Evolutionary conservation across 164 flowering plant species (phyloP).

Genomic region (Dillenia turbinata): DNA sequence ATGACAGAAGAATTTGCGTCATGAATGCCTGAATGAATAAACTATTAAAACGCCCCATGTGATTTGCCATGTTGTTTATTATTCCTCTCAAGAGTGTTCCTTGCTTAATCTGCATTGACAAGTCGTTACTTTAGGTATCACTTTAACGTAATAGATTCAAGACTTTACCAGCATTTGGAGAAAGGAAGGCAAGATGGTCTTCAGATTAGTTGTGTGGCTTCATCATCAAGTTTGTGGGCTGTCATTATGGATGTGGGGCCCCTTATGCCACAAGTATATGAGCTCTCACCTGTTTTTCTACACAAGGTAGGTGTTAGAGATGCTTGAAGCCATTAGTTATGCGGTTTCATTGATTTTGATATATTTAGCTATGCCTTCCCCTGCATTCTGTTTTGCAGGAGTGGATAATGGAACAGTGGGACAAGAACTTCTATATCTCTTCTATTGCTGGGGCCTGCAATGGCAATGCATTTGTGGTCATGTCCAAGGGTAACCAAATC

Average conservation of each 20-base stretch:
- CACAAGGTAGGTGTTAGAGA: constrained; percentile 32
- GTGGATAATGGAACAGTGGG: constrained; percentile 64
- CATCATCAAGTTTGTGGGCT: constrained; percentile 49
- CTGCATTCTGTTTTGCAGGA: constrained; percentile 26
- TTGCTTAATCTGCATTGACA: no score
- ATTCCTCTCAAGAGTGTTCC: no score
- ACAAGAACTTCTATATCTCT: constrained; percentile 50
- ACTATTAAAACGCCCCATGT: no score
- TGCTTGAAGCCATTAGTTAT: constrained; percentile 1
- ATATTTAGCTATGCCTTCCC: not conserved
- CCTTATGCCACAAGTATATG: constrained; percentile 48
- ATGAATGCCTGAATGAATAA: no score
- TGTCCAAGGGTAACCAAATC: constrained; percentile 48
- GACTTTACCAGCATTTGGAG: constrained; percentile 45
- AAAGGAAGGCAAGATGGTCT: constrained; percentile 56
- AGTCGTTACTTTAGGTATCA: constrained; percentile 37
- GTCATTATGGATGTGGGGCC: constrained; percentile 64
- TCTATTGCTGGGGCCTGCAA: constrained; percentile 49
- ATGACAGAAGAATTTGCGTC: no score
- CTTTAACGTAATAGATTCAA: constrained; percentile 45
- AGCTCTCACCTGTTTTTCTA: constrained; percentile 38
- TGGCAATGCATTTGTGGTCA: constrained; percentile 54
- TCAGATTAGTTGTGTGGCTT: constrained; percentile 47
- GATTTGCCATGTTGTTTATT: no score
- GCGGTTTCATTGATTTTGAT: not conserved